A percentile compares a stretch with the other conserved stretches of the same genome.
Conservation (phyloP, 495 filamentous ascomycete genomes). For the Penicillium longicatenatum region DNA sequence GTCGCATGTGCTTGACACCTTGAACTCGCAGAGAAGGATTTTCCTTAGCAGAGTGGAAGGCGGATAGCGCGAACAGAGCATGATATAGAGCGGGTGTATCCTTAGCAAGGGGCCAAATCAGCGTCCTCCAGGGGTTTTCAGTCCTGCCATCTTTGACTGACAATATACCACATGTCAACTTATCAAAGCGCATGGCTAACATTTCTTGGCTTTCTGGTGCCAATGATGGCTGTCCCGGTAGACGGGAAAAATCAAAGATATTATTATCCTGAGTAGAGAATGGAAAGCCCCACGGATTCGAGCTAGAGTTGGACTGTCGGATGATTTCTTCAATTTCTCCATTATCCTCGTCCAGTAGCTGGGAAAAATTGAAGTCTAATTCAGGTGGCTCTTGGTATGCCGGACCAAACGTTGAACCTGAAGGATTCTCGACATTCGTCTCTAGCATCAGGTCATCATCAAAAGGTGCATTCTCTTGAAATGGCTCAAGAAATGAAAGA, state of each 20-base stretch:
- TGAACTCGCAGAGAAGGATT: conserved; percentile 58
- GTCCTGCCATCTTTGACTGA: conserved; percentile 70
- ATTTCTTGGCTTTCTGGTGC: conserved; percentile 59
- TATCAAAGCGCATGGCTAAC: conserved; percentile 68
- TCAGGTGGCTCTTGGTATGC: conserved; percentile 5
- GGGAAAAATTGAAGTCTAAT: conserved; percentile 36
- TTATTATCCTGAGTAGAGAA: conserved; percentile 13
- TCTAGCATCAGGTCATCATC: conserved; percentile 13
- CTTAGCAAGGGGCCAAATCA: conserved; percentile 71
- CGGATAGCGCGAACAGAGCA: conserved; percentile 73
- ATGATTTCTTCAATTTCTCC: conserved; percentile 65
- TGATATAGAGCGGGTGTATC: conserved; percentile 71
- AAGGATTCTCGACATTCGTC: conserved; percentile 8
- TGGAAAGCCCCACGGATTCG: conserved; percentile 34
- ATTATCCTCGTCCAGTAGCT: conserved; percentile 43
- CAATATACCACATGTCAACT: conserved; percentile 73
- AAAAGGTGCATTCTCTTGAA: conserved; percentile 19
- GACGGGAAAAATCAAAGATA: conserved; percentile 7
- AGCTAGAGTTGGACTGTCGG: conserved; percentile 28
- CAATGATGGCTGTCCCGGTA: conserved; percentile 30
- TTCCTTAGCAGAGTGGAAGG: conserved; percentile 70
- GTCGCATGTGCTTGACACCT: conserved; percentile 74
- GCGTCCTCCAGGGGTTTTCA: conserved; percentile 78
- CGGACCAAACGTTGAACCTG: conserved; percentile 11
- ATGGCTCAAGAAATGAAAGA: conserved; percentile 26